phyloP scores from a whole-genome alignment of 305 asterid genomes.

The Salvia sclarea region DNA sequence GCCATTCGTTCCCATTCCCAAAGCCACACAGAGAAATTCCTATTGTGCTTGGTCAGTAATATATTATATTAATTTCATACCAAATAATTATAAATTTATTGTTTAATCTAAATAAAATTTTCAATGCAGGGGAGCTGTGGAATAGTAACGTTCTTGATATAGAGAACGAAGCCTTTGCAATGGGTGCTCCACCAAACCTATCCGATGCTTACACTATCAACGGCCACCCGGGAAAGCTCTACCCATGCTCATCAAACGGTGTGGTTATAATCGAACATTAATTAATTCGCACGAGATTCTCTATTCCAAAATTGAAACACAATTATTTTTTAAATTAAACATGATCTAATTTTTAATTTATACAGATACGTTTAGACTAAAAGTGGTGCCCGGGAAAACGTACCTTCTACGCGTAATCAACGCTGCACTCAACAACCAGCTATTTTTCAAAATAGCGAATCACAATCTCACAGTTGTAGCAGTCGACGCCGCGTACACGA shows the following conservation, averaged over 20 bases:
- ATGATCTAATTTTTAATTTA: background rate
- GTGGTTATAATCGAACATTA: background rate
- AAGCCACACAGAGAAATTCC: constrained; percentile 57
- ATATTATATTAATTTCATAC: too few species aligned
- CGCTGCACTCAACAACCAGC: constrained; percentile 66
- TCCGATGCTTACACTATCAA: constrained; percentile 64
- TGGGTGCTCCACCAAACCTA: constrained; percentile 41
- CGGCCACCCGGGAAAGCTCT: constrained; percentile 57
- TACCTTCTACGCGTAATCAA: constrained; percentile 68
- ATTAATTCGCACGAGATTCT: background rate
- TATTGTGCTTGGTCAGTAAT: constrained; percentile 47
- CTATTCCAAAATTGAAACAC: too few species aligned
- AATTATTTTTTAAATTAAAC: too few species aligned
- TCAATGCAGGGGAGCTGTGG: constrained; percentile 59
- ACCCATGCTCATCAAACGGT: constrained; percentile 55
- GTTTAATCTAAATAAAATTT: background rate
- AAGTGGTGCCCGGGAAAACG: constrained; percentile 46
- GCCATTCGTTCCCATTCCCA: constrained; percentile 51
- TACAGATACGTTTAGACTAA: constrained; percentile 44
- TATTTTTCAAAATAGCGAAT: constrained; percentile 57
- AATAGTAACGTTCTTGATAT: constrained; percentile 53
- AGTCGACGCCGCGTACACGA: constrained; percentile 59
- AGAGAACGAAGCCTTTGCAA: constrained; percentile 42
- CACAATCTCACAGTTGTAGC: constrained; percentile 58
- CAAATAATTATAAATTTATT: too few species aligned